These are phyloP conservation scores for Copromyces sp. DNA, from an alignment of 495 filamentous ascomycete species.

Conservation along the genomic window DNA sequence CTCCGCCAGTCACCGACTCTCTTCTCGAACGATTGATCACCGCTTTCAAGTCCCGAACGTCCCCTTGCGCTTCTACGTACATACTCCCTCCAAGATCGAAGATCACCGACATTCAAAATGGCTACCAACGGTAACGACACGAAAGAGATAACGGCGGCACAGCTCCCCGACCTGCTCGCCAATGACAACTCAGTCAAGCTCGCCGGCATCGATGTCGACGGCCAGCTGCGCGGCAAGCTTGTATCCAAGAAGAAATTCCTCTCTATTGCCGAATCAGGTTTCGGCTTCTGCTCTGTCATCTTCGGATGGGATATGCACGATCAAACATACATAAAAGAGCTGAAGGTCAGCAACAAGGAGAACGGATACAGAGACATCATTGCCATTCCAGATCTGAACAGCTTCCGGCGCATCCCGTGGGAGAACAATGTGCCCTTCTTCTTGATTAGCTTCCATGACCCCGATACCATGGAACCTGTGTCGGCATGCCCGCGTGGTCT, in stretches of 20 bases:
- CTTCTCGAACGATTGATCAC: neutral
- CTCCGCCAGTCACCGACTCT: neutral
- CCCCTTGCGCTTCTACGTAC: neutral
- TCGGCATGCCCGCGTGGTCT: slow-evolving; percentile 77
- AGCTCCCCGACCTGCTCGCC: slow-evolving; percentile 53
- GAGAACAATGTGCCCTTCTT: slow-evolving; percentile 91
- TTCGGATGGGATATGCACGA: slow-evolving; percentile 99
- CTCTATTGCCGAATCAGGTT: slow-evolving; percentile 69
- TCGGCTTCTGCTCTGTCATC: slow-evolving; percentile 93
- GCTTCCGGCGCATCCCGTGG: slow-evolving; percentile 89
- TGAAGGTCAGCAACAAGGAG: slow-evolving; percentile 80
- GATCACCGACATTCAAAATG: slow-evolving; percentile 1
- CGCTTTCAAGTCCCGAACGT: neutral
- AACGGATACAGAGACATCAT: slow-evolving; percentile 90
- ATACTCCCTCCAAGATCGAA: neutral
- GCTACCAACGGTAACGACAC: slow-evolving; percentile 1
- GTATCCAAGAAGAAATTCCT: slow-evolving; percentile 96
- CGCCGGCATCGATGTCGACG: slow-evolving; percentile 86
- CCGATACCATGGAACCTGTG: slow-evolving; percentile 56
- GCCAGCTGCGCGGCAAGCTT: slow-evolving; percentile 82
- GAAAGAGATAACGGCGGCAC: slow-evolving; percentile 42
- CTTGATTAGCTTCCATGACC: slow-evolving; percentile 76
- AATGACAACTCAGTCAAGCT: slow-evolving; percentile 84
- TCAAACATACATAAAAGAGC: slow-evolving; percentile 71
- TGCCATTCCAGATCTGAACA: slow-evolving; percentile 69